Conservation (phyloP, 192 early-diverging fungal species). For the Coemansia reversa region DNA sequence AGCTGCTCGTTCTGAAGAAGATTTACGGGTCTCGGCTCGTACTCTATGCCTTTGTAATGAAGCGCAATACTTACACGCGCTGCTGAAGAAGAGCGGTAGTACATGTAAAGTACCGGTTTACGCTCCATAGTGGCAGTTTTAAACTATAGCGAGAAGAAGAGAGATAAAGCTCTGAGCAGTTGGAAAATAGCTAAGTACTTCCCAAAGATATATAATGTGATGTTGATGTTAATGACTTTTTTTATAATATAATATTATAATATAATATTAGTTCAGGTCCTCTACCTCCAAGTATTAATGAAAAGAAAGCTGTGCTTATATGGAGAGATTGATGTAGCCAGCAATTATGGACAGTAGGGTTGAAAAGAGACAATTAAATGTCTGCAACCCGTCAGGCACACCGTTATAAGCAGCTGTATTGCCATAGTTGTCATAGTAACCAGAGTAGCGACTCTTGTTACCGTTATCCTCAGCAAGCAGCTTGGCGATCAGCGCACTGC, state of each 20-base stretch:
- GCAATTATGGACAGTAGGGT: not conserved
- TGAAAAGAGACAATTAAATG: not conserved
- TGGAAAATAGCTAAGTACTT: not conserved
- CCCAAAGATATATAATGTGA: too few relatives aligned
- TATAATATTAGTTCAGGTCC: too few relatives aligned
- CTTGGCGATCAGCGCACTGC: constrained; percentile 76
- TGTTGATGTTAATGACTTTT: too few relatives aligned
- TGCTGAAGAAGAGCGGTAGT: constrained; percentile 74
- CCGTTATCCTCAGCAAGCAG: constrained; percentile 68
- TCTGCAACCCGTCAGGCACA: constrained; percentile 45
- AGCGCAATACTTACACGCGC: constrained; percentile 78
- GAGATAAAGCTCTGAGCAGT: not conserved
- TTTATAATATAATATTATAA: too few relatives aligned
- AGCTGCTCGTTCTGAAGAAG: constrained; percentile 74
- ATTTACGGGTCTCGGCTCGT: constrained; percentile 65
- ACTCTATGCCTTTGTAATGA: constrained; percentile 71
- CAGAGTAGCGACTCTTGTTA: constrained; percentile 56
- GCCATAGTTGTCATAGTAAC: constrained; percentile 56
- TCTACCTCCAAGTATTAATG: not conserved
- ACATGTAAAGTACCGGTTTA: constrained; percentile 65
- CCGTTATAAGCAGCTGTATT: constrained; percentile 25
- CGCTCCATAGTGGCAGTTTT: not conserved
- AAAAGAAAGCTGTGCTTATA: not conserved
- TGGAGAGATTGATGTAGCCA: not conserved
- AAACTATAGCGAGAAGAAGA: not conserved